Base-by-base conservation (phyloP, 106 monocot species). In the Dendrobium officinale region DNA sequence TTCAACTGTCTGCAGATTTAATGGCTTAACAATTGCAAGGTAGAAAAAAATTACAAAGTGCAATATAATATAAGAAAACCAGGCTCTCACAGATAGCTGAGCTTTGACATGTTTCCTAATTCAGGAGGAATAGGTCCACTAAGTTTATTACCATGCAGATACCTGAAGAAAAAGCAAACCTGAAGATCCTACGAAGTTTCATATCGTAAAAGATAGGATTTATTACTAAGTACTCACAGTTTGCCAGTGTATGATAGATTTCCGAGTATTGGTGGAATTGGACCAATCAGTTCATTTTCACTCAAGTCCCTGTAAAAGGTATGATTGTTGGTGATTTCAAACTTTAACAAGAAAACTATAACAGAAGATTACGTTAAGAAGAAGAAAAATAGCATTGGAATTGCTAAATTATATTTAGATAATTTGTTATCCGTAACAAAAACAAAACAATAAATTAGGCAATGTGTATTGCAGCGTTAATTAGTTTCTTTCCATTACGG, bases 181-280 rank as follows among this genome's bases (percentile, higher is more conserved):
- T 42, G 3, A 73, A 10, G 10, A 78, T 37, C 54, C 59, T 22
- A 49, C n/a, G 27, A 78, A 29, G 58, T 33, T 66, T 17, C 18
- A 6, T 22, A 72, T 68, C 17, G 2, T 79, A 8, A 8, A 42
- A 19, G 55, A 43, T 37, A 79, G 54, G 24, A n/a, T 17, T 29
- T 67, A 31, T 27, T 0, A 20, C 4, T 79, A 33, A 67, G 61
- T 48, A 86, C 92, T 85, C 73, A 98, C 98, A 98, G 77, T 74
- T 98, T 98, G 29, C 95, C 92, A 54, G 98, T 98, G 83, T 98
- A 98, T 33, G 98, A 87, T 31, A 98, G 78, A 83, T 98, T 99
- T 55, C 99, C 99, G 15, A 99, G 87, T 84, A 99, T 95, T 20
- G 93, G 84, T 47, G 98, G 98, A 82, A 99, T 99, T 24, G 87